Base-by-base conservation (phyloP, 2,329 filamentous ascomycete species). In the Aurifilum marmelostoma region DNA sequence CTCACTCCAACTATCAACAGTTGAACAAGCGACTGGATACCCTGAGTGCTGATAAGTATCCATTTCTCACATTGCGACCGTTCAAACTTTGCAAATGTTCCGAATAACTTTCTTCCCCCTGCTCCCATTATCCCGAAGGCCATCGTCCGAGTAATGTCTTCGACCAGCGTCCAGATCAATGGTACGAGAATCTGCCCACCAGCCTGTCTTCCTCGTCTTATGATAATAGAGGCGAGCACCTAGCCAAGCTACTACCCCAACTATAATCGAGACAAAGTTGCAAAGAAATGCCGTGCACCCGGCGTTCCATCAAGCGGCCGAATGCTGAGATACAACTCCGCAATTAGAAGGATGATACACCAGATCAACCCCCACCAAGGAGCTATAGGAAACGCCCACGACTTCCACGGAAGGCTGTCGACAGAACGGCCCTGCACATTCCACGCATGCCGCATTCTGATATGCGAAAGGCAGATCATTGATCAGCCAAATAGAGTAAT, bases 291-390 rank as follows among this genome's bases (percentile, higher is more conserved):
- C 70, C 78, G 73, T 0, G 80, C 82, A 9, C 73, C 76, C 1
- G 77, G 71, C 1, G 69, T 58, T 0, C 73, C 76, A 0, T 72
- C 75, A 3, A 85, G 75, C 0, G 83, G 83, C 78, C 80, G 84
- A 2, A 84, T 75, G 3, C 79, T 75, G 1, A 85, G 79, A 70
- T 85, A 85, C 72, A 85, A 84, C 68, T 84, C 79, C 5, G 80
- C 78, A 50, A 83, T 76, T 69, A 84, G 79, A 37, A 85, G 78
- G 18, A 83, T 64, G 52, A 82, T 75, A 66, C 80, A 84, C 77
- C 80, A 83, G 50, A 73, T 69, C 47, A 84, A 76, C 2, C 80
- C 83, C 77, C 79, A 84, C 74, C 75, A 82, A 0, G 82, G 77
- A 1, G 77, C 79, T 61, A 77, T 79, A 0, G 83, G 83, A 71